A percentile compares a stretch with the other conserved stretches of the same genome.
Evolutionary conservation across 2,329 filamentous ascomycete genomes (phyloP).

Genomic region (Venturia nashicola): DNA sequence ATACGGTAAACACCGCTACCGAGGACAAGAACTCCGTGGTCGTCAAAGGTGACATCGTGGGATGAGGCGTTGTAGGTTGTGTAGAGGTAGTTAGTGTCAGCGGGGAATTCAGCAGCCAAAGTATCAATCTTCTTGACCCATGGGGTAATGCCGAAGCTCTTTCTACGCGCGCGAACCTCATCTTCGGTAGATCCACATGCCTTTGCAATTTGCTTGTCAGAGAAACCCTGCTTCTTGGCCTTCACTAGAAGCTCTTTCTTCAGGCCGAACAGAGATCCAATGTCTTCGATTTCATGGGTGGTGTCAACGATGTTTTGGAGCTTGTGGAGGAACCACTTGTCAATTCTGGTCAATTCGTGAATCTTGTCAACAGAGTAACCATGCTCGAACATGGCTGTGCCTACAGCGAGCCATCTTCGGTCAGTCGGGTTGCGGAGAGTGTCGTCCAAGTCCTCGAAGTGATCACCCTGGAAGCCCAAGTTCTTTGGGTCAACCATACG

Average conservation of each 20-base stretch:
- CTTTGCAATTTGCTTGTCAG: constrained; percentile 83
- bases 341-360: constrained; percentile 93
- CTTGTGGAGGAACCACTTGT: constrained; percentile 99
- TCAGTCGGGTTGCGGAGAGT: constrained; percentile 88
- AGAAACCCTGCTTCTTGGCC: constrained; percentile 97
- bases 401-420: constrained; percentile 92
- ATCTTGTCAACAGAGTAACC: constrained; percentile 86
- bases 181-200: constrained; percentile 81
- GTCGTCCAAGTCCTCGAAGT: constrained; percentile 85
- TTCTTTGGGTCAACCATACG: constrained; percentile 90
- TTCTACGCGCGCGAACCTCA: constrained; percentile 72
- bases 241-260: constrained; percentile 81
- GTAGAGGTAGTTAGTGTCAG: constrained; percentile 90
- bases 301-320: constrained; percentile 93
- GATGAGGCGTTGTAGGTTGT: constrained; percentile 94
- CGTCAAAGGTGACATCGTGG: constrained; percentile 88
- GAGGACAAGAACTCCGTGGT: constrained; percentile 79
- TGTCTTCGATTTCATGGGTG: constrained; percentile 71
- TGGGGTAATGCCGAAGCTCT: constrained; percentile 77
- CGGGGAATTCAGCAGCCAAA: constrained; percentile 90
- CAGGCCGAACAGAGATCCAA: constrained; percentile 69
- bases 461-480: constrained; percentile 86
- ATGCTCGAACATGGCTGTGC: constrained; percentile 95
- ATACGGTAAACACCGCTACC: constrained; percentile 96
- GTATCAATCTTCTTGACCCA: constrained; percentile 99